Base-by-base conservation (phyloP, 331 rosid species). In the Quercus lobata region DNA sequence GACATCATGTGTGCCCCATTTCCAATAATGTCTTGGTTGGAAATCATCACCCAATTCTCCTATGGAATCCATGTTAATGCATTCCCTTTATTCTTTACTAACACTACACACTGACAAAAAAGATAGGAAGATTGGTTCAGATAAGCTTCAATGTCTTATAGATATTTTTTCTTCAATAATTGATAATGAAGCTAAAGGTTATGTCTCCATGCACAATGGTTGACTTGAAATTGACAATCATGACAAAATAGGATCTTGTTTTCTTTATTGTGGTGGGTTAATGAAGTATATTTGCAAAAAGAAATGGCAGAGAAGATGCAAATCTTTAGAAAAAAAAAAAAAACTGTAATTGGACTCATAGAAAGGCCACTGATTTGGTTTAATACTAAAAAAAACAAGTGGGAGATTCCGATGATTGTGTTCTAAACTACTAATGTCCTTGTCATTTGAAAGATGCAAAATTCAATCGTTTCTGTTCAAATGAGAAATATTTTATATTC, bases 1-100 rank as follows among this genome's bases (percentile, higher is more conserved):
- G 88, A 94, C 91, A 81, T 92, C 97, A 76, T 89, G 88, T 30
- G 82, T 90, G 82, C 90, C 86, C 80, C 91, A 90, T 80, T 92
- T 88, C 97, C 96, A 90, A 34, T 92, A 91, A 37, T 91, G 81
- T 86, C 84, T 89, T 49, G 86, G 83, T 76, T 78, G 73, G 55
- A 57, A 53, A 8, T 80, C 49, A 4, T 78, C 84, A 29, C 79
- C 80, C 32, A 11, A 65, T 60, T 0, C 49, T 44, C 63, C 52
- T 5, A n/a, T 16, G 63, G 84, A 76, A 69, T 77, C 81, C 84
- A 78, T 78, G 25, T 25, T 25, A 3, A 8, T 52, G 22, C 3
- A 6, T 79, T 57, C 55, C n/a, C 70, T 63, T 9, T 32, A 27
- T 32, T 34, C 46, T 34, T 22, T 66, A 34, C 52, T 22, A 18